A percentile compares a stretch with the other conserved stretches of the same genome.
phyloP scores from a whole-genome alignment of 2,329 filamentous ascomycete species.

The Sporothrix brasiliensis region DNA sequence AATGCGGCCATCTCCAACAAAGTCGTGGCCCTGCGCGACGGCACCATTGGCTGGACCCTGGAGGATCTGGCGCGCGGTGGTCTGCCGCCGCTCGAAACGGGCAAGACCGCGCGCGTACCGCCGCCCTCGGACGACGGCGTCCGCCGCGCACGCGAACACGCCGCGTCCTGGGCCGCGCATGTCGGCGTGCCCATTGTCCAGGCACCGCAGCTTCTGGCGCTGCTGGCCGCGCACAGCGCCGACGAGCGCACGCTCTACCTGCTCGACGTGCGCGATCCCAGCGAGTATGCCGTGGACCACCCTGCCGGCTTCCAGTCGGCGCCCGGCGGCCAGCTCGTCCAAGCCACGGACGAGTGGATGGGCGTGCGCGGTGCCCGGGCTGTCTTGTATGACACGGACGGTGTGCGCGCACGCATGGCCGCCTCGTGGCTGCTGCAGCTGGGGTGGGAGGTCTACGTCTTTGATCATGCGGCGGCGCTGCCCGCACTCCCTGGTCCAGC shows the following conservation, averaged over 20 bases:
- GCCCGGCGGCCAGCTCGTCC: conserved; percentile 29
- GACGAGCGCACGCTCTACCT: conserved; percentile 24
- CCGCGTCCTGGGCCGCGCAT: conserved; percentile 22
- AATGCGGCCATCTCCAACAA: conserved; percentile 27
- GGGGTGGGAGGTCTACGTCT: conserved; percentile 28
- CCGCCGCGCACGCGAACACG: conserved; percentile 6
- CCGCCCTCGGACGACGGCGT: conserved; percentile 15
- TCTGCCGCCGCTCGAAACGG: conserved; percentile 26
- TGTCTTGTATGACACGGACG: conserved; percentile 29
- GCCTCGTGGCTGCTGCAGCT: conserved; percentile 28
- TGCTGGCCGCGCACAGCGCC: neutral
- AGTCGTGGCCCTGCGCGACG: conserved; percentile 27
- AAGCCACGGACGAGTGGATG: conserved; percentile 30
- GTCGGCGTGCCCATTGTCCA: conserved; percentile 24
- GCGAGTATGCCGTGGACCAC: conserved; percentile 24
- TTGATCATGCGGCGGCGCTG: conserved; percentile 13
- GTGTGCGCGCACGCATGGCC: conserved; percentile 27
- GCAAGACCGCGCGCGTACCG: conserved; percentile 23
- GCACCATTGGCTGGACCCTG: conserved; percentile 30
- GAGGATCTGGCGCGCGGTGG: neutral
- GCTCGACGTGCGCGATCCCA: conserved; percentile 28
- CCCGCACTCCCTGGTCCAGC: neutral
- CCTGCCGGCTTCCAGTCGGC: conserved; percentile 20
- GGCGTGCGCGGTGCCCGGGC: conserved; percentile 24
- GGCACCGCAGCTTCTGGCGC: neutral